These are phyloP conservation scores for Scedosporium apiospermum DNA, from an alignment of 2,329 filamentous ascomycete genomes.

Conservation along the genomic window DNA sequence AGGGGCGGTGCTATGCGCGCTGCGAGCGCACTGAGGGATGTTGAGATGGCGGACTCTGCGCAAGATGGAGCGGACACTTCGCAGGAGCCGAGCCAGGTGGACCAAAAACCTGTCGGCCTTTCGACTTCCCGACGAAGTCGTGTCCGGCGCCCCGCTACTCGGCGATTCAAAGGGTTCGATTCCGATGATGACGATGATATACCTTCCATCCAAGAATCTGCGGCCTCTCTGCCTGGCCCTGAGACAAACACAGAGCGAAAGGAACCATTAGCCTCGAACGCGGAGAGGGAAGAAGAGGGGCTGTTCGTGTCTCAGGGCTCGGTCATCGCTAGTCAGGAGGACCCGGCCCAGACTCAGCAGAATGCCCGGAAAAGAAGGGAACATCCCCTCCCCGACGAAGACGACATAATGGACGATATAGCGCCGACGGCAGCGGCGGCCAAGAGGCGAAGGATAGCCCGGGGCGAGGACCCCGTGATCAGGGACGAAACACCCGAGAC, in stretches of 20 bases:
- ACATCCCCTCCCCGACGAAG: slow-evolving; percentile 28
- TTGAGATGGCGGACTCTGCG: slow-evolving; percentile 1
- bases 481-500: slow-evolving; percentile 12
- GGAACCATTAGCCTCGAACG: slow-evolving; percentile 2
- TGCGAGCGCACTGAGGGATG: background rate
- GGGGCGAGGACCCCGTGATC: slow-evolving; percentile 31
- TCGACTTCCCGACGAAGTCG: slow-evolving; percentile 16
- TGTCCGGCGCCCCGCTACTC: slow-evolving; percentile 31
- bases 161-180: slow-evolving; percentile 66
- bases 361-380: slow-evolving; percentile 32
- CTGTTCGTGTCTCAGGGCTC: slow-evolving; percentile 49
- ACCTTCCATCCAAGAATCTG: slow-evolving; percentile 9
- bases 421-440: slow-evolving; percentile 68
- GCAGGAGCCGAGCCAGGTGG: slow-evolving; percentile 4
- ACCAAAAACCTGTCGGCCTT: slow-evolving; percentile 10
- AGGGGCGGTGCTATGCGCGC: slow-evolving; percentile 7
- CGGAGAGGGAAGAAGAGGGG: slow-evolving; percentile 28
- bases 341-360: slow-evolving; percentile 7
- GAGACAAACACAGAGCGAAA: slow-evolving; percentile 5
- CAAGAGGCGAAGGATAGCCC: slow-evolving; percentile 66
- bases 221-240: slow-evolving; percentile 8
- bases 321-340: slow-evolving; percentile 11
- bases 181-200: slow-evolving; percentile 31
- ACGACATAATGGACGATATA: slow-evolving; percentile 60
- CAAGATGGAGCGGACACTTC: background rate